Percentiles rank a stretch among this genome's conserved stretches.
Evolutionary conservation across 1,139 yeast species (phyloP).

Genomic region (Geotrichum fermentans): DNA sequence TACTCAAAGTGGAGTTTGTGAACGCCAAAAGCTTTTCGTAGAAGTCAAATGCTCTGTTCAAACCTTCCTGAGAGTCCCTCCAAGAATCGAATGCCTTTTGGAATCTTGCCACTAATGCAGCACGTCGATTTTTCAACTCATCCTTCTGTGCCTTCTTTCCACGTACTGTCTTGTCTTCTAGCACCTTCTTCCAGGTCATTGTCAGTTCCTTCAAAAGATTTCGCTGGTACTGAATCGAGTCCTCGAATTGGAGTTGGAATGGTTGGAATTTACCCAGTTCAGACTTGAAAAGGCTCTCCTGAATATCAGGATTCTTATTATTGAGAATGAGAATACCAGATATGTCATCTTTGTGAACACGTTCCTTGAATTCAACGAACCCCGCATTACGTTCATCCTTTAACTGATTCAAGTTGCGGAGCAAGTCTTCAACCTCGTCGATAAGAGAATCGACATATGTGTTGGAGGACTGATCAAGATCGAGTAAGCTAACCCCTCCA

Average conservation of each 20-base stretch:
- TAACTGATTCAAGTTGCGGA: slow-evolving; percentile 44
- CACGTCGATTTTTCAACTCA: slow-evolving; percentile 40
- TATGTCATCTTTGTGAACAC: slow-evolving; percentile 79
- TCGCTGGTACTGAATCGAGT: slow-evolving; percentile 61
- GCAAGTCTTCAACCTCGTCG: slow-evolving; percentile 44
- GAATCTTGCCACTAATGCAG: slow-evolving; percentile 45
- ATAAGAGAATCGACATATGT: slow-evolving; percentile 44
- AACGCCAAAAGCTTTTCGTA: slow-evolving; percentile 53
- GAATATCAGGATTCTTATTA: slow-evolving; percentile 53
- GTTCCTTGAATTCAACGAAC: slow-evolving; percentile 60
- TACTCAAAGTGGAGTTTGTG: slow-evolving; percentile 40
- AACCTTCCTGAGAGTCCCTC: slow-evolving; percentile 55
- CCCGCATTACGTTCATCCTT: slow-evolving; percentile 59
- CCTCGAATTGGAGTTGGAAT: slow-evolving; percentile 60
- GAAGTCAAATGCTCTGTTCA: slow-evolving; percentile 56
- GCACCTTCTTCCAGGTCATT: slow-evolving; percentile 52
- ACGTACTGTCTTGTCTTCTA: slow-evolving; percentile 43
- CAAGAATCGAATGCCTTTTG: slow-evolving; percentile 50
- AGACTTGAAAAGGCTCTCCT: slow-evolving; percentile 57
- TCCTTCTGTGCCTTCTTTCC: slow-evolving; percentile 38
- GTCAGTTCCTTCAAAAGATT: slow-evolving; percentile 54
- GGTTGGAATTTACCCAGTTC: slow-evolving; percentile 77
- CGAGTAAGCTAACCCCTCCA: slow-evolving; percentile 46
- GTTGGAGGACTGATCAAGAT: slow-evolving; percentile 50
- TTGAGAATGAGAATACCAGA: slow-evolving; percentile 70